Percentiles rank a stretch among this genome's conserved stretches.
Conservation (phyloP, 176 grass and related monocot genomes). For the Chloris gayana region DNA sequence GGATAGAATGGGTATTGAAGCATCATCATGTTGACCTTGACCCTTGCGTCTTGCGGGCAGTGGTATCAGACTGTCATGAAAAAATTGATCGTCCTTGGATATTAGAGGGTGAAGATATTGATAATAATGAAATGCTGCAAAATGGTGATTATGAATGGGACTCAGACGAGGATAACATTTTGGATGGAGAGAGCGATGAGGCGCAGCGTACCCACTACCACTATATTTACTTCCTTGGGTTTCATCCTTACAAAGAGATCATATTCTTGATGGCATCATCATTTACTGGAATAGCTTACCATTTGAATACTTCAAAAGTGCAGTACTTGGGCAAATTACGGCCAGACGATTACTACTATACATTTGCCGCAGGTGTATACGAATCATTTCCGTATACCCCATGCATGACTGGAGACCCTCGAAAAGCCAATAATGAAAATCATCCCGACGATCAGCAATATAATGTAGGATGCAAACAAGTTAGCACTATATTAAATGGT, state of each 20-base stretch:
- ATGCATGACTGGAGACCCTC: background rate
- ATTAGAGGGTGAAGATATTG: background rate
- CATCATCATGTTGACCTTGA: background rate
- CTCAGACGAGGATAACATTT: background rate
- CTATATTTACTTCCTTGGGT: background rate
- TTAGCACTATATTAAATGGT: too few relatives aligned
- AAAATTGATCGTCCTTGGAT: background rate
- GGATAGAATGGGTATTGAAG: background rate
- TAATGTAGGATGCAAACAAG: background rate
- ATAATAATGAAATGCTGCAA: background rate
- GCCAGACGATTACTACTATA: background rate
- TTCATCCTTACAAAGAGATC: constrained; percentile 20
- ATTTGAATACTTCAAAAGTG: constrained; percentile 15
- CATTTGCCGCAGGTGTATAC: background rate
- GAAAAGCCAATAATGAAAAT: background rate
- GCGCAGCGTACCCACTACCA: too few relatives aligned
- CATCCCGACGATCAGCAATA: background rate
- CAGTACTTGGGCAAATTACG: background rate
- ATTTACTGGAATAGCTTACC: constrained; percentile 5
- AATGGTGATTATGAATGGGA: background rate
- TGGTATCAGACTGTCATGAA: background rate
- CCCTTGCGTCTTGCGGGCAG: background rate
- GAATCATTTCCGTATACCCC: background rate
- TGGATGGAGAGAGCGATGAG: background rate
- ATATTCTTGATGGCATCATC: background rate